Percentiles rank a stretch among this genome's conserved stretches.
These are phyloP conservation scores for Cynanchum wilfordii DNA, from an alignment of 257 asterid species.

Conservation along the genomic window DNA sequence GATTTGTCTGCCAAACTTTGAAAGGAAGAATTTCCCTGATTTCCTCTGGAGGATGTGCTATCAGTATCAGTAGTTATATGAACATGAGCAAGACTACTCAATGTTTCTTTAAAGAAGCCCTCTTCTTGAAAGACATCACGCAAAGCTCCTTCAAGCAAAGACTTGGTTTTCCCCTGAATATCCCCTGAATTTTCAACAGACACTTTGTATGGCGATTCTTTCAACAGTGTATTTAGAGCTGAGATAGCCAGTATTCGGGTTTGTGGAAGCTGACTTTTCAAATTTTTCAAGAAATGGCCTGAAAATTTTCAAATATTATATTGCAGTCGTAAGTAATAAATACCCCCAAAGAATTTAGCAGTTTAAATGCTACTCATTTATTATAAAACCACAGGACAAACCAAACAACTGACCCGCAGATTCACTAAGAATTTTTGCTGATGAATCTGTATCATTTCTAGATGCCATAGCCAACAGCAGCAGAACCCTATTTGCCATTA, in stretches of 20 bases:
- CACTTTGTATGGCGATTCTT: slow-evolving; percentile 88
- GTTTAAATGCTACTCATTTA: neutral
- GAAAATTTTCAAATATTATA: slow-evolving; percentile 26
- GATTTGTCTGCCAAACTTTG: slow-evolving; percentile 94
- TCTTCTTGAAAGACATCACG: slow-evolving; percentile 82
- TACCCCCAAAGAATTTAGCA: neutral
- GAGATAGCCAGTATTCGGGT: slow-evolving; percentile 96
- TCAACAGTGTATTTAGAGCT: slow-evolving; percentile 86
- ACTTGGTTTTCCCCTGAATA: slow-evolving; percentile 43
- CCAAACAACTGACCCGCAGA: slow-evolving; percentile 61
- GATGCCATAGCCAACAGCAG: slow-evolving; percentile 91
- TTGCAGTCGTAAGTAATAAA: slow-evolving; percentile 7
- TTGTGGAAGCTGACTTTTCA: slow-evolving; percentile 98
- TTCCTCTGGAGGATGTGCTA: slow-evolving; percentile 68
- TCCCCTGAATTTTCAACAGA: slow-evolving; percentile 40
- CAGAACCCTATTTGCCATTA: slow-evolving; percentile 96
- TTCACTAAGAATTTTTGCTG: slow-evolving; percentile 61
- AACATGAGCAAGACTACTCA: slow-evolving; percentile 86
- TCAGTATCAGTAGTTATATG: slow-evolving; percentile 78
- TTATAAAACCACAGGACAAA: neutral
- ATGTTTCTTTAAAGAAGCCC: slow-evolving; percentile 72
- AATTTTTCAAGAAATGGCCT: slow-evolving; percentile 95
- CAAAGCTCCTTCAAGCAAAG: slow-evolving; percentile 85
- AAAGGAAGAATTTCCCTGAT: slow-evolving; percentile 64
- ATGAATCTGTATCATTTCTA: slow-evolving; percentile 61